Conservation (phyloP, 148 eudicot species). For the Amaranthus palmeri region DNA sequence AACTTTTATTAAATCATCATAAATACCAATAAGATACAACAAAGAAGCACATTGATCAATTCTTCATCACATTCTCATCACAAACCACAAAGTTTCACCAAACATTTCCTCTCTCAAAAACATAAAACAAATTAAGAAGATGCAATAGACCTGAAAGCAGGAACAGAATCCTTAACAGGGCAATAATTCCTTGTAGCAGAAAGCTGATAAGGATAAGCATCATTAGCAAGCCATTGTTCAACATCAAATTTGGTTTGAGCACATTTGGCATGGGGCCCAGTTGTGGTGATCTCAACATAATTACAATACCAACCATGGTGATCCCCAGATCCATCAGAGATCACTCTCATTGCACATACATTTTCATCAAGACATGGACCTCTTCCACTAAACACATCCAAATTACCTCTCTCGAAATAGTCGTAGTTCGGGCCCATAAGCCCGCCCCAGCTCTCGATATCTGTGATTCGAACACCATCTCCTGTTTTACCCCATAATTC, state of each 20-base stretch:
- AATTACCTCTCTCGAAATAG: slow-evolving; percentile 80
- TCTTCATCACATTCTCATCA: neutral
- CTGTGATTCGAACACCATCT: slow-evolving; percentile 37
- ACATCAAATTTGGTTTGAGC: slow-evolving; percentile 43
- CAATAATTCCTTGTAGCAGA: slow-evolving; percentile 41
- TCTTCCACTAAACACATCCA: slow-evolving; percentile 69
- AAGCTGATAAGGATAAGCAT: slow-evolving; percentile 51
- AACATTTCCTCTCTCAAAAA: neutral
- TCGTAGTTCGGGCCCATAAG: slow-evolving; percentile 65
- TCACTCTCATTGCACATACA: slow-evolving; percentile 48
- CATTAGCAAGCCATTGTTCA: slow-evolving; percentile 62
- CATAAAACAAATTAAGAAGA: neutral
- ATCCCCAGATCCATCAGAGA: slow-evolving; percentile 68
- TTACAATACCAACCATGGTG: slow-evolving; percentile 70
- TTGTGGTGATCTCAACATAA: slow-evolving; percentile 65
- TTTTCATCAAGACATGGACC: slow-evolving; percentile 67
- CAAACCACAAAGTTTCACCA: neutral
- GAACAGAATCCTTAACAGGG: neutral
- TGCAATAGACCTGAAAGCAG: slow-evolving; percentile 4
- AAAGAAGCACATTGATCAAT: too few species aligned
- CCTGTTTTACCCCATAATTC: slow-evolving; percentile 52
- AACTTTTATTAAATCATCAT: too few species aligned
- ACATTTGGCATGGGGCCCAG: slow-evolving; percentile 48
- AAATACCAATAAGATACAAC: too few species aligned
- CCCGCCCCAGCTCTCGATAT: slow-evolving; percentile 80